A percentile compares a stretch with the other conserved stretches of the same genome.
These are phyloP conservation scores for Rhytidiadelphus loreus DNA, from an alignment of 225 moss, liverwort and hornwort genomes.

Conservation along the genomic window DNA sequence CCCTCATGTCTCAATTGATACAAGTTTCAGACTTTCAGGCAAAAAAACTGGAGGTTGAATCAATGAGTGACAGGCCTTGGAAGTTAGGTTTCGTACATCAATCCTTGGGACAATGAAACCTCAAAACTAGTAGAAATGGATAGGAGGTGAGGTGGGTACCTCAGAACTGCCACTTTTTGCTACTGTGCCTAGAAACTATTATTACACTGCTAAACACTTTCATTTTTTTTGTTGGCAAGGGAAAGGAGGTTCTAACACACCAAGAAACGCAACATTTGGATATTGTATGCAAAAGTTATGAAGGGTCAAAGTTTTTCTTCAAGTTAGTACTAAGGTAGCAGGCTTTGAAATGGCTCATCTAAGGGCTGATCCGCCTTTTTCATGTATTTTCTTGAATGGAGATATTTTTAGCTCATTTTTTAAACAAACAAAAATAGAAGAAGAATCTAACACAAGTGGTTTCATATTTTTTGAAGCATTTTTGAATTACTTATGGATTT, in stretches of 20 bases:
- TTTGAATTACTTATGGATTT: too few species aligned
- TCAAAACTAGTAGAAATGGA: background rate
- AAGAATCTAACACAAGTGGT: too few species aligned
- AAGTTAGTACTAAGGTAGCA: too few species aligned
- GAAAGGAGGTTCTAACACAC: accelerated
- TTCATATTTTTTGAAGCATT: too few species aligned
- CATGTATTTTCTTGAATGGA: too few species aligned
- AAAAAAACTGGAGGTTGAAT: background rate
- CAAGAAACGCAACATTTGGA: background rate
- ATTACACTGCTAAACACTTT: accelerated
- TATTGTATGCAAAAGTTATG: background rate
- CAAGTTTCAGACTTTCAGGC: too few species aligned
- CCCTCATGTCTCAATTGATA: too few species aligned
- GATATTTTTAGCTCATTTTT: too few species aligned
- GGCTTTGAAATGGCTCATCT: too few species aligned
- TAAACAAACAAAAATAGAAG: too few species aligned
- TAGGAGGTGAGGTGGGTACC: too few species aligned
- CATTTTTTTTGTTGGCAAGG: background rate
- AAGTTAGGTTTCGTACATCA: background rate
- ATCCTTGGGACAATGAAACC: background rate
- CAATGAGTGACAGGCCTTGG: background rate
- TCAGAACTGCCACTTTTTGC: accelerated
- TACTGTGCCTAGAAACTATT: background rate
- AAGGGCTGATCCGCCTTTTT: too few species aligned
- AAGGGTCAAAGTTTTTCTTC: background rate